These are phyloP conservation scores for Alternaria arbusti DNA, from an alignment of 2,329 filamentous ascomycete species.

Conservation along the genomic window DNA sequence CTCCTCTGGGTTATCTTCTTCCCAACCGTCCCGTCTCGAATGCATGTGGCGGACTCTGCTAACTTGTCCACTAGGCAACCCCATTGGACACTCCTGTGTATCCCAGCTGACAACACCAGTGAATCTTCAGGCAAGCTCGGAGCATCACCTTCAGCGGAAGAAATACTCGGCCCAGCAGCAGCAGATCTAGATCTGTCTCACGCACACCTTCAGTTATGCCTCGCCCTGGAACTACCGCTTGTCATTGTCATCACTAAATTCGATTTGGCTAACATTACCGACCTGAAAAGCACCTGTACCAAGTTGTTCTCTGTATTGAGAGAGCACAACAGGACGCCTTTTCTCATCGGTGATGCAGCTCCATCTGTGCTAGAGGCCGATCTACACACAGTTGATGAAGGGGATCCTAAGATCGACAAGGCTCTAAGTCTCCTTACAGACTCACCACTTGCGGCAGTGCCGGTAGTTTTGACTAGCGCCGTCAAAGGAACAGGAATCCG, in stretches of 20 bases:
- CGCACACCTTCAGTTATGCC: slow-evolving; percentile 82
- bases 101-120: slow-evolving; percentile 78
- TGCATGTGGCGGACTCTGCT: neutral
- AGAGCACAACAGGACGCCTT: slow-evolving; percentile 72
- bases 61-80: slow-evolving; percentile 61
- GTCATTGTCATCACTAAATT: slow-evolving; percentile 88
- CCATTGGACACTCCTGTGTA: slow-evolving; percentile 89
- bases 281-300: slow-evolving; percentile 72
- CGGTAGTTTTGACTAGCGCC: slow-evolving; percentile 86
- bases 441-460: slow-evolving; percentile 64
- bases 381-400: slow-evolving; percentile 62
- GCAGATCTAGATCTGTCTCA: slow-evolving; percentile 74
- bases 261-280: slow-evolving; percentile 78
- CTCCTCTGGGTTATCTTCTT: no score
- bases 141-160: slow-evolving; percentile 59
- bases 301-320: slow-evolving; percentile 81
- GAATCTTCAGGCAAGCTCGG: slow-evolving; percentile 49
- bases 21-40: no score
- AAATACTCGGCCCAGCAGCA: slow-evolving; percentile 58
- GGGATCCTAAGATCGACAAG: slow-evolving; percentile 66
- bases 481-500: slow-evolving; percentile 84
- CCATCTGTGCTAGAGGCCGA: slow-evolving; percentile 42
- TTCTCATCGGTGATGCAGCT: slow-evolving; percentile 62
- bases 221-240: slow-evolving; percentile 79
- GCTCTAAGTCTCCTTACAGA: slow-evolving; percentile 60